Evolutionary conservation across 2,329 filamentous ascomycete genomes (phyloP), one percentile per base, ranked within the genome.

Genomic region (Diplodia intermedia): DNA sequence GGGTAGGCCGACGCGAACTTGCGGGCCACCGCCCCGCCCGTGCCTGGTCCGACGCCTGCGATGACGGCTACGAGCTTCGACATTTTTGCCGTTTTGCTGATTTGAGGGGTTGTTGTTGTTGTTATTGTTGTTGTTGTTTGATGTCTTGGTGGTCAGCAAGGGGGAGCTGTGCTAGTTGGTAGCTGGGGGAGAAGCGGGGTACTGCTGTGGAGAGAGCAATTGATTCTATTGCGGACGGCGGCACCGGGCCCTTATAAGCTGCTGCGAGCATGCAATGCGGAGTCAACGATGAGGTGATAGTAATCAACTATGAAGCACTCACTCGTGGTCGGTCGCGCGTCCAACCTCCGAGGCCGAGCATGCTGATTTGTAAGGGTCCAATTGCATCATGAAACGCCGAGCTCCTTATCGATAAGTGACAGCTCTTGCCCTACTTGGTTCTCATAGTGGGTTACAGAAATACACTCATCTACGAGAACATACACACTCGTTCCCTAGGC

Each of bases 11-110:
- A 75, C 38, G 86, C 85, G 72, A 90, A 90, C 68, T 82, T 85
- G 67, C 86, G 83, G 38, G 88, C 87, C 15, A 90, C 83, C 2
- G 86, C 82, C 15, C 87, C 86, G 31, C 88, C 88, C n/a, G 85
- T 93, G 69, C 91, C 90, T 6, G 89, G 82, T n/a, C 91, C 91
- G 52, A 89, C 90, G 67, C 91, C 91, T 12, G 90, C 89, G 69
- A 93, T 80, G 69, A 93, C 81, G 62, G 90, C 88, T 77, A 89
- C 91, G 73, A 90, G 84, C 43, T 50, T 49, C 20, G 66, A 61
- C 66, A 67, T 67, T 12, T 29, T 26, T 23, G 31, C 12, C 0
- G n/a, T 33, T 15, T 49, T 36, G 26, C 4, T 66, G 9, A 26
- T 1, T n/a, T 18, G 31, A 23, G 14, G 2, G 31, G 31, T 33